phyloP scores from a whole-genome alignment of 306 rosid genomes.

The Nissolia schottii region DNA sequence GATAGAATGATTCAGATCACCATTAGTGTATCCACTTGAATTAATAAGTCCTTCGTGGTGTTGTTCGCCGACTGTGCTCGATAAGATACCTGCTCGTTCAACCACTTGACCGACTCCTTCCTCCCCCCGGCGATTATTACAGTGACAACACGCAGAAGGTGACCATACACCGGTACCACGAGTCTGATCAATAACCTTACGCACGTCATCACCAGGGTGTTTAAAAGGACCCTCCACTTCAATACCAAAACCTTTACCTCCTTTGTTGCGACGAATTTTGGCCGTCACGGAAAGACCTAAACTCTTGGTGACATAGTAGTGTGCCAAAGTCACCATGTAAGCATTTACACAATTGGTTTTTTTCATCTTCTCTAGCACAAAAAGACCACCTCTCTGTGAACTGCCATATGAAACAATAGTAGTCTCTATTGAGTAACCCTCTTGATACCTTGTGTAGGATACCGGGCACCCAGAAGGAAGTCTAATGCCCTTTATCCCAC shows the following conservation, averaged over 20 bases:
- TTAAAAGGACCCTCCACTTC: conserved; percentile 24
- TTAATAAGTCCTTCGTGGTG: conserved; percentile 18
- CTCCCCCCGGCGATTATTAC: background rate
- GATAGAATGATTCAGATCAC: conserved; percentile 25
- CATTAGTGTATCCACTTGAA: conserved; percentile 25
- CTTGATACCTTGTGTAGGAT: background rate
- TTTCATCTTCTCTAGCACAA: conserved; percentile 19
- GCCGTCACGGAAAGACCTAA: conserved; percentile 22
- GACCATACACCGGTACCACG: background rate
- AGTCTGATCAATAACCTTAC: conserved; percentile 12
- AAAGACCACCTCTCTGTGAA: background rate
- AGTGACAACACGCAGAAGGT: background rate
- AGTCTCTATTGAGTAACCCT: conserved; percentile 1
- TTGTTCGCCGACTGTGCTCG: conserved; percentile 1
- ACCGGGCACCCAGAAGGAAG: background rate
- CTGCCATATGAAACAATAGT: background rate
- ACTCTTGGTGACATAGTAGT: conserved; percentile 21
- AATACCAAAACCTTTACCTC: background rate
- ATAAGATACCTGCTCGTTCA: background rate
- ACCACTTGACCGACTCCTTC: background rate
- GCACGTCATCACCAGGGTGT: conserved; percentile 12
- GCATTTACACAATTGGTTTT: background rate
- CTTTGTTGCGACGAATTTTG: conserved; percentile 3
- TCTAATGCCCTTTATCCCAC: conserved; percentile 6
- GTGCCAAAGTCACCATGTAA: conserved; percentile 9